Evolutionary conservation across 2,329 filamentous ascomycete genomes (phyloP).

Genomic region (Botryotinia globosa): DNA sequence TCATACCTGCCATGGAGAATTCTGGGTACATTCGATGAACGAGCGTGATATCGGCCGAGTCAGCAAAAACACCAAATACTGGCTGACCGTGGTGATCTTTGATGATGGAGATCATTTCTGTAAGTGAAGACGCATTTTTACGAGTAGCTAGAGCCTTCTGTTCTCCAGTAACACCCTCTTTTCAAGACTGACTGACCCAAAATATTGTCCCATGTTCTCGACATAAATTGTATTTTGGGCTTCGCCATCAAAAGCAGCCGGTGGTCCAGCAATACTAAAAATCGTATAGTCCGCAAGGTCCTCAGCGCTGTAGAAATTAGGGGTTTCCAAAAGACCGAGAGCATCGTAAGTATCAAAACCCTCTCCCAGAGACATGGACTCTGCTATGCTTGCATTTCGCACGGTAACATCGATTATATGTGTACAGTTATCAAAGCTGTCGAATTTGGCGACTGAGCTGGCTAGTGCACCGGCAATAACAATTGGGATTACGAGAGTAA

Average conservation of each 20-base stretch:
- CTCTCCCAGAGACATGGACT: neutral
- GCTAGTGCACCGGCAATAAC: conserved; percentile 53
- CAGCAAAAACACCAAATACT: conserved; percentile 28
- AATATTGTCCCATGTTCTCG: neutral
- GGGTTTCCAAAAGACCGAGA: conserved; percentile 21
- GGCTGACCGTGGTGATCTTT: conserved; percentile 17
- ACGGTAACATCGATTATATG: neutral
- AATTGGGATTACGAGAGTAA: neutral
- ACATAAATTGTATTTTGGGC: conserved; percentile 27
- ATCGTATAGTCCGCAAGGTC: neutral
- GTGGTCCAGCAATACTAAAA: conserved; percentile 26
- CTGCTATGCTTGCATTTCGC: neutral
- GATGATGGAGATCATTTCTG: conserved; percentile 26
- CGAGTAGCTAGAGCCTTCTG: conserved; percentile 20
- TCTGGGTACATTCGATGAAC: conserved; percentile 23
- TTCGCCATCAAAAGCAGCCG: conserved; percentile 26
- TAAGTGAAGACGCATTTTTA: conserved; percentile 23
- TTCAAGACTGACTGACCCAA: neutral
- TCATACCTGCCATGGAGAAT: neutral
- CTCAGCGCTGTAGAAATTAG: neutral
- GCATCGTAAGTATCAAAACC: neutral
- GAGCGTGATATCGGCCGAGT: conserved; percentile 25
- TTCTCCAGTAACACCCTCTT: neutral
- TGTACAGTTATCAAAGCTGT: neutral
- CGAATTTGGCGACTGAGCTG: conserved; percentile 32